Base-by-base conservation (phyloP, 768 basidiomycete genomes). In the Amanita pseudoporphyria region DNA sequence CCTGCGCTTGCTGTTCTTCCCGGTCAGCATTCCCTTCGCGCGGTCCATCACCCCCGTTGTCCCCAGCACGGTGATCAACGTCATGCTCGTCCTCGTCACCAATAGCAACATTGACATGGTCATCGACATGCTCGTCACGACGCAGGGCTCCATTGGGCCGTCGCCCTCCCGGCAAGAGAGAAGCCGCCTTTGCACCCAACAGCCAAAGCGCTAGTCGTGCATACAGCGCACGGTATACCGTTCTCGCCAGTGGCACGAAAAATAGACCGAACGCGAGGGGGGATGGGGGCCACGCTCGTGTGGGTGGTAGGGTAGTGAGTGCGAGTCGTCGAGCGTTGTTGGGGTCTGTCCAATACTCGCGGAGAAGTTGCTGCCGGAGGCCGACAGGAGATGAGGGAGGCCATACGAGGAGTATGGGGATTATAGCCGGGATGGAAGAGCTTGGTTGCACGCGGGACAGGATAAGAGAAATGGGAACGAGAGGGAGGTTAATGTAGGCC, bases 401-500 rank as follows among this genome's bases (percentile, higher is more conserved):
- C 73, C 72, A 75, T 32, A 71, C 64, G 49, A 76, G 68, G 21
- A 77, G 63, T 30, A 74, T 59, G n/a, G 74, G 72, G 44, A 73
- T 58, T 32, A 75, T 58, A 4, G 40, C 19, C 35, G 72, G 63
- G 16, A 71, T 62, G 22, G 64, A 51, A 7, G 58, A 53, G 19
- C 60, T 63, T 16, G 67, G 36, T 48, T 72, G 70, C 37, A 80
- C 71, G 35, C 83, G 80, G 28, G 83, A 76, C 26, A 78, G 64
- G 57, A 88, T 70, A 53, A 90, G 79, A 22, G 75, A 71, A 38
- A 87, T 60, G 0, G 87, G 85, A 35, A 90, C 72, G 30, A 84
- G 63, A 6, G 84, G 85, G 13, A 90, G 78, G 60, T 88, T 82
- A 59, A 87, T 61, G 65, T 76, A 86, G 32, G 84, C 82, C 39